Percentiles rank a stretch among this genome's conserved stretches.
Conservation (phyloP, 345 rosid species). For the Salix udensis region DNA sequence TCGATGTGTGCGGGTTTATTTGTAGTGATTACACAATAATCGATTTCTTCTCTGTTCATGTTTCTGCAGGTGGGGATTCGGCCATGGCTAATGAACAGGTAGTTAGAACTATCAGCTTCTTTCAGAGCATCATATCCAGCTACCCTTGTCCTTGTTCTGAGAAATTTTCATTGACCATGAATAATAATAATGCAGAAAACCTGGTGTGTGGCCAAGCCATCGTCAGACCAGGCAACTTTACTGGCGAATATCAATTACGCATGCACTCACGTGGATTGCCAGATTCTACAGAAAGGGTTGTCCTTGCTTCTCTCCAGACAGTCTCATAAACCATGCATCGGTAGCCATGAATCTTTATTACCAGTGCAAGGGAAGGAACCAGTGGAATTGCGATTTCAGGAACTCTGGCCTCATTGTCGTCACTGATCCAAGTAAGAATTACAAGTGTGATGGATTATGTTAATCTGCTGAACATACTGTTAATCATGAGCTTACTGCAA, state of each 20-base stretch:
- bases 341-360: conserved; percentile 15
- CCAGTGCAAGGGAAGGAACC: conserved; percentile 8
- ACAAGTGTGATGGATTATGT: neutral
- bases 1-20: neutral
- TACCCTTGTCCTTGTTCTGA: neutral
- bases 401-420: conserved; percentile 5
- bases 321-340: conserved; percentile 14
- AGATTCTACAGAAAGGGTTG: conserved; percentile 5
- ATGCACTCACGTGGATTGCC: conserved; percentile 6
- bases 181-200: conserved; percentile 8
- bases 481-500: conserved; percentile 19
- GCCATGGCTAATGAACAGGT: conserved; percentile 45
- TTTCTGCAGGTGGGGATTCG: conserved; percentile 27
- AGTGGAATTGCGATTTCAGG: conserved; percentile 13
- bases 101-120: neutral
- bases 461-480: neutral
- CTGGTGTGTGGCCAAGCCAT: conserved; percentile 25
- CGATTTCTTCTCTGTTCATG: neutral
- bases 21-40: neutral
- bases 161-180: neutral
- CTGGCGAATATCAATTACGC: conserved; percentile 7
- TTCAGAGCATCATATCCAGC: neutral
- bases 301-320: conserved; percentile 4
- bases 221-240: conserved; percentile 3
- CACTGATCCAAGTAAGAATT: conserved; percentile 15